Percentiles rank a stretch among this genome's conserved stretches.
Evolutionary conservation across 257 asterid species (phyloP).

Genomic region (Primulina tabacum): DNA sequence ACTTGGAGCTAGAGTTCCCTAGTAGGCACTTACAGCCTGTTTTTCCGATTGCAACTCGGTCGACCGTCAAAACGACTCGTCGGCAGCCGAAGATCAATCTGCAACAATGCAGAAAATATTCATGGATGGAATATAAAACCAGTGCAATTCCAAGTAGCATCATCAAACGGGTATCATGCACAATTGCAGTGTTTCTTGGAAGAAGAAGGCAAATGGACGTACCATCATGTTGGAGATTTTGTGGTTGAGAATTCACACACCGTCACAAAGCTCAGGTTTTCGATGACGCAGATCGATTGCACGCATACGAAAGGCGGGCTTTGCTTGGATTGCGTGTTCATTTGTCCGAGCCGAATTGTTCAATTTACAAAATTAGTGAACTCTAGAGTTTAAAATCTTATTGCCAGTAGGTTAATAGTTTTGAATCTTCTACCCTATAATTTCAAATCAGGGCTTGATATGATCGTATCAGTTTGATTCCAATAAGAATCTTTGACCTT

Average conservation of each 20-base stretch:
- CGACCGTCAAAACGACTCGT: constrained; percentile 22
- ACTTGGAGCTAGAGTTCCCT: constrained; percentile 53
- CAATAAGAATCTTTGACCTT: no score
- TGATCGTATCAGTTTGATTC: no score
- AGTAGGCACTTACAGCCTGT: constrained; percentile 45
- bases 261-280: constrained; percentile 43
- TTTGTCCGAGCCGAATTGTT: constrained; percentile 26
- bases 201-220: constrained; percentile 40
- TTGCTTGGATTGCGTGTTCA: constrained; percentile 47
- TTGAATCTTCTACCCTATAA: no score
- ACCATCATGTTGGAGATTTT: constrained; percentile 56
- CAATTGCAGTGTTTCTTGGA: constrained; percentile 30
- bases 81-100: constrained; percentile 25
- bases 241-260: constrained; percentile 32
- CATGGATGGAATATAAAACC: constrained; percentile 60
- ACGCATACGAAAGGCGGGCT: constrained; percentile 64
- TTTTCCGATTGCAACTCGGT: constrained; percentile 47
- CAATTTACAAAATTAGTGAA: no score
- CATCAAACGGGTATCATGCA: constrained; percentile 34
- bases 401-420: no score
- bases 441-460: no score
- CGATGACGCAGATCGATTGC: constrained; percentile 63
- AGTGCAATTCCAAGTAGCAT: constrained; percentile 40
- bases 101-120: constrained; percentile 29
- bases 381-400: no score